Base-by-base conservation (phyloP, 129 eudicot species). In the Saposhnikovia divaricata region DNA sequence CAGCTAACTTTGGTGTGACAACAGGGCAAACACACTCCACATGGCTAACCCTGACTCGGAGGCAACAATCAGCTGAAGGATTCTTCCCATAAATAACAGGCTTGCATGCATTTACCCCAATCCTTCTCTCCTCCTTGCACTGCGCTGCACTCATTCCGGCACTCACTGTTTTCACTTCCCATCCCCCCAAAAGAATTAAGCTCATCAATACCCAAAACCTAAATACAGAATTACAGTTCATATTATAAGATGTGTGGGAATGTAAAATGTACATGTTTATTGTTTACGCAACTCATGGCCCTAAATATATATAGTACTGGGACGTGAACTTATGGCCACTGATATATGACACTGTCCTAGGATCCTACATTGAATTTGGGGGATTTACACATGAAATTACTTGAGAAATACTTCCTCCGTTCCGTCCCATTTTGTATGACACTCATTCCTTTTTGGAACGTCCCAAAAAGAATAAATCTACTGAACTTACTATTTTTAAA, bases 1-100 rank as follows among this genome's bases (percentile, higher is more conserved):
- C 83, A 46, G 80, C 82, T 63, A 89, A 27, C 63, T 80, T 85
- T 6, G 91, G 91, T 3, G 89, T 87, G 21, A 89, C 42, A 9
- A 80, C 82, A 13, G 89, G 76, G 75, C 93, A 87, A 6, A 87
- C 80, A 65, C 93, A 89, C 63, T 85, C 79, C 25, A 86, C 37
- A 80, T 79, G 88, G 45, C 82, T 85, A 46, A 83, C 91, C 73
- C 88, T 85, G 25, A 84, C 76, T 31, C 88, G 63, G 55, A 78
- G 16, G 78, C 93, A 87, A 59, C 89, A 89, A 14, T 6, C 45
- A 0, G 89, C 38, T 8, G 91, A 81, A 13, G 91, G 89, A 55
- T 9, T 82, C 55, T 73, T 40, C 6, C 89, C 89, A 25, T 72
- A 77, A 63, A 87, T 6, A 69, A 87, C 85, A 2, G 74, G 78